Percentiles rank a stretch among this genome's conserved stretches.
phyloP scores from a whole-genome alignment of 441 rosid genomes.

The Croton laevigatus region DNA sequence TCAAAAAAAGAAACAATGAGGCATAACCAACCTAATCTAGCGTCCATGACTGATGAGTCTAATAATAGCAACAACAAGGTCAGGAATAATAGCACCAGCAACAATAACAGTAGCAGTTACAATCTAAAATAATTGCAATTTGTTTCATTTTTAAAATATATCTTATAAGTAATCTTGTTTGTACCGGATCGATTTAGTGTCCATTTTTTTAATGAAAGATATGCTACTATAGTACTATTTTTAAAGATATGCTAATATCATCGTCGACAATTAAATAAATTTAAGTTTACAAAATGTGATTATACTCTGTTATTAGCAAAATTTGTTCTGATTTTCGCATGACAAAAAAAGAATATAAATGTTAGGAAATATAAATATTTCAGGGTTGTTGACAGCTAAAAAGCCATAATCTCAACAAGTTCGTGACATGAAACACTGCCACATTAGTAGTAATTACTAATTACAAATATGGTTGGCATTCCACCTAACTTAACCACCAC shows the following conservation, averaged over 20 bases:
- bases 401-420: slow-evolving; percentile 2
- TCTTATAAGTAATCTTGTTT: no score
- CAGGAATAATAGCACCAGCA: background rate
- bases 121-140: background rate
- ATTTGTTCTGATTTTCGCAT: no score
- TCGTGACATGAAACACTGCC: background rate
- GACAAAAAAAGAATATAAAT: no score
- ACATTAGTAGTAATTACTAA: background rate
- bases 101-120: background rate
- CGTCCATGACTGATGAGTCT: background rate
- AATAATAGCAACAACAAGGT: background rate
- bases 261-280: no score
- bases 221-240: no score
- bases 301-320: no score
- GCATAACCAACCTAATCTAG: background rate
- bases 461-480: slow-evolving; percentile 8
- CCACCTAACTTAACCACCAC: slow-evolving; percentile 12
- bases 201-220: no score
- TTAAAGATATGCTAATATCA: no score
- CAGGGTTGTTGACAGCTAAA: background rate
- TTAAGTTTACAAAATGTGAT: no score
- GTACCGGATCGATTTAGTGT: no score
- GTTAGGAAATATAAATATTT: background rate
- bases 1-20: no score
- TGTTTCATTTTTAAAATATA: no score